Evolutionary conservation across 768 basidiomycete genomes (phyloP).

Genomic region (Auriscalpium orientale): DNA sequence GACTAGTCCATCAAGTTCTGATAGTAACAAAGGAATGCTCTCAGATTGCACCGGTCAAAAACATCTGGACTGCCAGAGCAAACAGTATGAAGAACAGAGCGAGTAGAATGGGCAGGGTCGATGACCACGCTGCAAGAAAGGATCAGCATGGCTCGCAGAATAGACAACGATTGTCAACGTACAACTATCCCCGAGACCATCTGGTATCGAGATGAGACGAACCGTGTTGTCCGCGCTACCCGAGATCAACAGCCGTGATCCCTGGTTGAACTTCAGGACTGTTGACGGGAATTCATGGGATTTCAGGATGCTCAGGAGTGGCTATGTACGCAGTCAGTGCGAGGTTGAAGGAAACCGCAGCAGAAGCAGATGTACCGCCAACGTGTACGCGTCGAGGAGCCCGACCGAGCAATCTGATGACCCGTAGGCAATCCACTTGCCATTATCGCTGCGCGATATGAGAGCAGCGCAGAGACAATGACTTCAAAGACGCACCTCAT

Average conservation of each 20-base stretch:
- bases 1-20: background rate
- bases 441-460: constrained; percentile 51
- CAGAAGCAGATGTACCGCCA: constrained; percentile 43
- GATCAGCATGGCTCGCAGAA: background rate
- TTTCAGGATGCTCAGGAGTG: constrained; percentile 78
- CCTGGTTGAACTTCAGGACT: constrained; percentile 80
- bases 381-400: constrained; percentile 68
- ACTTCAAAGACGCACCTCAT: constrained; percentile 51
- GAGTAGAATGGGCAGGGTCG: constrained; percentile 21
- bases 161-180: background rate
- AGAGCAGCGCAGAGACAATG: background rate
- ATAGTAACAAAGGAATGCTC: background rate
- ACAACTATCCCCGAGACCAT: constrained; percentile 31
- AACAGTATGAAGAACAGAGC: constrained; percentile 24
- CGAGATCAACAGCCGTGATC: constrained; percentile 72
- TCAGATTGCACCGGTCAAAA: background rate
- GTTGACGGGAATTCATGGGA: constrained; percentile 95
- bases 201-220: constrained; percentile 70
- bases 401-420: constrained; percentile 83
- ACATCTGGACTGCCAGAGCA: constrained; percentile 20
- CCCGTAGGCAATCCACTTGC: constrained; percentile 77
- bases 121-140: constrained; percentile 21
- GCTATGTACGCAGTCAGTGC: constrained; percentile 40
- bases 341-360: background rate
- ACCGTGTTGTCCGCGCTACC: constrained; percentile 89